These are phyloP conservation scores for Aspergillus incahuasiensis DNA, from an alignment of 495 filamentous ascomycete species.

Conservation along the genomic window DNA sequence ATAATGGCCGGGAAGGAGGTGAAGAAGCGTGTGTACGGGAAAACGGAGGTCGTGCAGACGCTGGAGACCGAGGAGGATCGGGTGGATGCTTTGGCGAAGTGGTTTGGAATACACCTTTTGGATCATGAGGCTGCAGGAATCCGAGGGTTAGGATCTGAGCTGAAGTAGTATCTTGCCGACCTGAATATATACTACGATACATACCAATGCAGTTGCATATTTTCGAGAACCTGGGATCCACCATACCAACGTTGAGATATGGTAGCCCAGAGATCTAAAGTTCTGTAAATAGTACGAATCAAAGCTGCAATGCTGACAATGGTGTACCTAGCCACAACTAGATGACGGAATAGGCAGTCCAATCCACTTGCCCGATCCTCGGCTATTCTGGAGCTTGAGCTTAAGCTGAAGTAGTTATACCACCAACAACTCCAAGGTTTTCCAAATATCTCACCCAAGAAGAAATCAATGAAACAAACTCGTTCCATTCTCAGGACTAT, in stretches of 20 bases:
- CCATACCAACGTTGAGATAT: not conserved
- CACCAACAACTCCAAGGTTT: not conserved
- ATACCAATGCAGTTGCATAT: not conserved
- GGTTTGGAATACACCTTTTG: slow-evolving; percentile 52
- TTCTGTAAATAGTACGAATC: not conserved
- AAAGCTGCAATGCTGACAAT: too few relatives aligned
- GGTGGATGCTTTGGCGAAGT: slow-evolving; percentile 46
- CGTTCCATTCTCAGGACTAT: not conserved
- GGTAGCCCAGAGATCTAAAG: not conserved
- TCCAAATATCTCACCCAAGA: not conserved
- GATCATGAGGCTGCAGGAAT: slow-evolving; percentile 49
- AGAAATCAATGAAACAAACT: not conserved
- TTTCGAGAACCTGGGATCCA: not conserved
- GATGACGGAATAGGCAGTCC: not conserved
- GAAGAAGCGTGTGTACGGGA: slow-evolving; percentile 52
- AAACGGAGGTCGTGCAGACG: slow-evolving; percentile 45
- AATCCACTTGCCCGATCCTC: slow-evolving; percentile 3
- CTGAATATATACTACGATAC: not conserved
- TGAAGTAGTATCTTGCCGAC: slow-evolving; percentile 25
- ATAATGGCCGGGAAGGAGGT: slow-evolving; percentile 51
- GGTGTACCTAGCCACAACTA: too few relatives aligned
- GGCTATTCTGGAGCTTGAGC: not conserved
- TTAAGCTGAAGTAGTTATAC: not conserved
- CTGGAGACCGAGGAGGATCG: slow-evolving; percentile 51
- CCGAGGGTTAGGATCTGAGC: slow-evolving; percentile 42